Evolutionary conservation across 2,329 filamentous ascomycete genomes (phyloP).

Genomic region (Teratosphaeria viscida): DNA sequence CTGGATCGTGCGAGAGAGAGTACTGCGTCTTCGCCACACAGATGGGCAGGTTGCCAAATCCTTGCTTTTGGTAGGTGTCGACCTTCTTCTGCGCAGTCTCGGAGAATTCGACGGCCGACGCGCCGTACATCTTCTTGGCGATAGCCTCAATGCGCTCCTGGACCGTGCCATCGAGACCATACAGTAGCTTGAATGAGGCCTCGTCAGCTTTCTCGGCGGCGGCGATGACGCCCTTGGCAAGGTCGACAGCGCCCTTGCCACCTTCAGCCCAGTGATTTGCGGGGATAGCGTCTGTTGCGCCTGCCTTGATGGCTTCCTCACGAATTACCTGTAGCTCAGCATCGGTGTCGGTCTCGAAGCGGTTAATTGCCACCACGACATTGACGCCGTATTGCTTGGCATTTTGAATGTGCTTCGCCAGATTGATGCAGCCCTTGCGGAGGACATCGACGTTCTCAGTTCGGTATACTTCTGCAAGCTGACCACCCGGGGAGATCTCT

Average conservation of each 20-base stretch:
- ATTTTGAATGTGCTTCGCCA: conserved; percentile 90
- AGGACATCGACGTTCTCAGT: conserved; percentile 90
- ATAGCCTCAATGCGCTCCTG: conserved; percentile 88
- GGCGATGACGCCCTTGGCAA: conserved; percentile 76
- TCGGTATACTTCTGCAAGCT: conserved; percentile 79
- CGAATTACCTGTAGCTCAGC: conserved; percentile 82
- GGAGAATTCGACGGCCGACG: conserved; percentile 79
- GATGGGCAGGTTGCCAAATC: conserved; percentile 85
- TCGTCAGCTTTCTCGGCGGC: conserved; percentile 67
- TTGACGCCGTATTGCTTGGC: conserved; percentile 82
- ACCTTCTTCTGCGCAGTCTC: conserved; percentile 93
- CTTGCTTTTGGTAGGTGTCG: conserved; percentile 85
- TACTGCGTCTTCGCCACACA: conserved; percentile 99
- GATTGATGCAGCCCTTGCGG: conserved; percentile 80
- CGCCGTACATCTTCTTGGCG: conserved; percentile 89
- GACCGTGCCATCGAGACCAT: conserved; percentile 66
- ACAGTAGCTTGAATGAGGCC: conserved; percentile 77
- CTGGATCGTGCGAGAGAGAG: conserved; percentile 83
- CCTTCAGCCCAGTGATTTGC: conserved; percentile 97
- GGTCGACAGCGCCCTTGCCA: conserved; percentile 76
- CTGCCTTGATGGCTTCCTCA: conserved; percentile 83
- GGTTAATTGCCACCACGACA: conserved; percentile 95
- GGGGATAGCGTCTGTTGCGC: conserved; percentile 85
- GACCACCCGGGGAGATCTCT: conserved; percentile 77
- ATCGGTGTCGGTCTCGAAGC: conserved; percentile 85